Percentiles rank a stretch among this genome's conserved stretches.
Evolutionary conservation across 2,329 filamentous ascomycete genomes (phyloP).

Genomic region (Cladorrhinum sp.): DNA sequence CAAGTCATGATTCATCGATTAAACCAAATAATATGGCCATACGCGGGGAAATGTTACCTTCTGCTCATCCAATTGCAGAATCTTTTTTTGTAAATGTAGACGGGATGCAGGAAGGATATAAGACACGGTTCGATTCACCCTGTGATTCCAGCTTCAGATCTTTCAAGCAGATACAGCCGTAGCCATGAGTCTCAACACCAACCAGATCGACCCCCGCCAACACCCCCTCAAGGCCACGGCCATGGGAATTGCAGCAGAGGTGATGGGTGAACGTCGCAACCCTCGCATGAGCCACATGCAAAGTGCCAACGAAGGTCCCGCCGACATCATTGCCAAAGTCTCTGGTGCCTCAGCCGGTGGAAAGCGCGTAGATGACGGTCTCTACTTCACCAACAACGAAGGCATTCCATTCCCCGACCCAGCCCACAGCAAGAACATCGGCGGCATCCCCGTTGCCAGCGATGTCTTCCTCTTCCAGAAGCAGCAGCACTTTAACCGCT

Average conservation of each 20-base stretch:
- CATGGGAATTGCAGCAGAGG: slow-evolving; percentile 34
- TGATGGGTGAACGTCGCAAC: slow-evolving; percentile 36
- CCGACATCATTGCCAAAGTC: slow-evolving; percentile 49
- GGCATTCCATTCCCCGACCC: slow-evolving; percentile 50
- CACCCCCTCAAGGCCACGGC: slow-evolving; percentile 42
- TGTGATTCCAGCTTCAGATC: background rate
- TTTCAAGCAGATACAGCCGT: background rate
- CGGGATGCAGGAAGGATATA: background rate
- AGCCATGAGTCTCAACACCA: slow-evolving; percentile 19
- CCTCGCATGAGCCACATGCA: slow-evolving; percentile 40
- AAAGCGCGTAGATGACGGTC: slow-evolving; percentile 46
- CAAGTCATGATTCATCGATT: background rate
- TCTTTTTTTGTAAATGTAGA: background rate
- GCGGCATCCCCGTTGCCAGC: slow-evolving; percentile 48
- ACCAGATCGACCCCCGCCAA: slow-evolving; percentile 29
- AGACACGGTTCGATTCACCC: background rate
- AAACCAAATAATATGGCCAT: background rate
- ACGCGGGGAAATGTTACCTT: background rate
- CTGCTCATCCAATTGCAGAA: background rate
- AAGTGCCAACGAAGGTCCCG: slow-evolving; percentile 50
- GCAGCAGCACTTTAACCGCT: slow-evolving; percentile 55
- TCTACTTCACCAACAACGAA: slow-evolving; percentile 54
- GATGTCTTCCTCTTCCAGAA: slow-evolving; percentile 53
- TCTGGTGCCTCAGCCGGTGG: slow-evolving; percentile 44
- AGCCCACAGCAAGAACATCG: slow-evolving; percentile 50